A percentile compares a stretch with the other conserved stretches of the same genome.
Evolutionary conservation across 2,329 filamentous ascomycete species (phyloP).

Genomic region (Fusarium drepaniforme): DNA sequence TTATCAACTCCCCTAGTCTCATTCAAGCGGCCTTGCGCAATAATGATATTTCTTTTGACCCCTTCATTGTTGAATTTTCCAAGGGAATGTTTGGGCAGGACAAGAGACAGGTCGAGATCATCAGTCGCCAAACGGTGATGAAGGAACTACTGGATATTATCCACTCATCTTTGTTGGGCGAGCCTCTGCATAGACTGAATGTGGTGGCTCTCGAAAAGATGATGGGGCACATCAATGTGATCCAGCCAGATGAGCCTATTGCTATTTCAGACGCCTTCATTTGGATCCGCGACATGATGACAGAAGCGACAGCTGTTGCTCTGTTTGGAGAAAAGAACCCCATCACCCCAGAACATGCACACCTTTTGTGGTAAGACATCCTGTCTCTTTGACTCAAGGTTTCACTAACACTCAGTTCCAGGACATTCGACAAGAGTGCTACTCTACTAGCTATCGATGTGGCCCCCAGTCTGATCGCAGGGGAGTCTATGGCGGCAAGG

Average conservation of each 20-base stretch:
- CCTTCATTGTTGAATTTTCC: conserved; percentile 51
- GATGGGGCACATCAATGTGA: conserved; percentile 3
- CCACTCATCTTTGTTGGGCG: conserved; percentile 16
- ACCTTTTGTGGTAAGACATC: conserved; percentile 52
- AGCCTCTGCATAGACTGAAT: conserved; percentile 23
- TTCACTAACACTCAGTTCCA: neutral
- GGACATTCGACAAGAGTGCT: conserved; percentile 16
- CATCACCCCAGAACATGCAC: conserved; percentile 37
- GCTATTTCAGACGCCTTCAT: conserved; percentile 49
- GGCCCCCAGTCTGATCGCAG: neutral
- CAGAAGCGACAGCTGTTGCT: conserved; percentile 51
- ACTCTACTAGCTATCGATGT: conserved; percentile 10
- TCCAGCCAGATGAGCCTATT: neutral
- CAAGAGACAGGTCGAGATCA: neutral
- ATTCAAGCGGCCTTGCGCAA: conserved; percentile 53
- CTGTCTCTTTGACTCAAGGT: neutral
- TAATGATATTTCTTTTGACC: conserved; percentile 56
- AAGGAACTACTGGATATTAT: conserved; percentile 16
- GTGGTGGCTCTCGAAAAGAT: neutral
- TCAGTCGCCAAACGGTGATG: neutral
- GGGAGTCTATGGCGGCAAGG: conserved; percentile 32
- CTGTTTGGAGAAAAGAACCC: conserved; percentile 60
- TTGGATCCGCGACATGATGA: conserved; percentile 54
- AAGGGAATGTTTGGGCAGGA: conserved; percentile 22
- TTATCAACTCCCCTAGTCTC: conserved; percentile 55